Base-by-base conservation (phyloP, 176 grass and related monocot species). In the Pontederia crassipes region DNA sequence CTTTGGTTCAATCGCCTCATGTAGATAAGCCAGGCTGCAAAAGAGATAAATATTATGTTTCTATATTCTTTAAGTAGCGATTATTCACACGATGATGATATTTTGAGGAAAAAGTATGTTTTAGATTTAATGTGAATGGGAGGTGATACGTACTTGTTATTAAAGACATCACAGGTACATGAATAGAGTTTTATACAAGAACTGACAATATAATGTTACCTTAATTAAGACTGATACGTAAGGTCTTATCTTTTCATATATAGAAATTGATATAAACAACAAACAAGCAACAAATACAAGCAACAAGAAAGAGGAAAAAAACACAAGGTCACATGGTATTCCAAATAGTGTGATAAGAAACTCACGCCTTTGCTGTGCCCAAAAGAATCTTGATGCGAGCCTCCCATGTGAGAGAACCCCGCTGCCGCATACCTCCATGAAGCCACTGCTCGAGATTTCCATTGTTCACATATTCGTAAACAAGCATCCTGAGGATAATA, bases 371-470 rank as follows among this genome's bases (percentile, higher is more conserved):
- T 40, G 87, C 87, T 52, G 87, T 90, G 57, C 87, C 87, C 73
- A 86, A 76, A 75, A 90, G 76, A 69, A 90, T 82, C 74, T 90
- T 90, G 68, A 90, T 57, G 7, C 87, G 87, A 48, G 82, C 82
- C 77, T 72, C 82, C 87, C 87, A 90, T 58, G 76, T 86, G 59
- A 90, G 87, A 64, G 82, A 90, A 48, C 79, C 82, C 35, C 2
- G 66, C 17, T 86, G 87, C 45, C 76, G 85, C 82, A 86, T 86
- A 77, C 82, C 87, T 65, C 87, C 87, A 77, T 90, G 87, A 86
- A 90, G 82, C 87, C 87, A 90, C 57, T 90, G 87, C 66, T 90
- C 87, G 46, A 90, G 72, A 68, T 90, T 90, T 58, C 87, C 87
- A 49, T 80, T 90, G 54, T 90, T 90, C 54, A 90, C 82, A 75